phyloP scores from a whole-genome alignment of 352 stramenopile genomes.

The Phytophthora lateralis region DNA sequence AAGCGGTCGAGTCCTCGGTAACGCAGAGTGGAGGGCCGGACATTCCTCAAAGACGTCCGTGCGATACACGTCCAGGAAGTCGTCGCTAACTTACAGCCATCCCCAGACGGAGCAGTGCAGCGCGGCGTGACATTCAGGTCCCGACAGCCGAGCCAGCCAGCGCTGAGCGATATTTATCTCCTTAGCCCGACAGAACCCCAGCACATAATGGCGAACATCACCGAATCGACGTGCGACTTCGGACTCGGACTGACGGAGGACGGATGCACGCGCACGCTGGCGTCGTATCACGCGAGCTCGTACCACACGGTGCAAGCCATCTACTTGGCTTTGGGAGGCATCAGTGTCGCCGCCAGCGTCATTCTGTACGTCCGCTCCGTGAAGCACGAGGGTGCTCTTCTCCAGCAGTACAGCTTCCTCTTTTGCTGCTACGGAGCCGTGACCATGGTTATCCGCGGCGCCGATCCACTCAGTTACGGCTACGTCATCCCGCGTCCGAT shows the following conservation, averaged over 20 bases:
- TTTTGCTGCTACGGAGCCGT: constrained; percentile 50
- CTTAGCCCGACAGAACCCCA: constrained; percentile 10
- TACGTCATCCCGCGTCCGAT: constrained; percentile 48
- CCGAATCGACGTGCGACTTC: constrained; percentile 42
- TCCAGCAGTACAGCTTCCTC: constrained; percentile 55
- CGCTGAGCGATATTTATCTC: constrained; percentile 30
- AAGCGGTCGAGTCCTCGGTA: constrained; percentile 8
- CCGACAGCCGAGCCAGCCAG: constrained; percentile 8
- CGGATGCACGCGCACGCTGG: constrained; percentile 40
- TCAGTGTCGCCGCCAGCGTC: constrained; percentile 36
- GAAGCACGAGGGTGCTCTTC: constrained; percentile 39
- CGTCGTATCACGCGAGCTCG: constrained; percentile 30
- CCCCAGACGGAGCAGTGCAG: not conserved
- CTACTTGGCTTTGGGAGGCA: constrained; percentile 36
- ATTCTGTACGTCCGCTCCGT: constrained; percentile 45
- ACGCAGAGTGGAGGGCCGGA: constrained; percentile 7
- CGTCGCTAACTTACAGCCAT: constrained; percentile 13
- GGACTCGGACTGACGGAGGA: constrained; percentile 33
- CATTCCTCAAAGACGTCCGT: constrained; percentile 32
- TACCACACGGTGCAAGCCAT: constrained; percentile 41
- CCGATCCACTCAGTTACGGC: constrained; percentile 49
- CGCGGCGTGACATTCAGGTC: constrained; percentile 14
- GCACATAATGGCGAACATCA: constrained; percentile 43
- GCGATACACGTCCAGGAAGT: constrained; percentile 15
- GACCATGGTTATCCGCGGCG: constrained; percentile 47